These are phyloP conservation scores for Apiospora malaysiana DNA, from an alignment of 2,329 filamentous ascomycete genomes.

Conservation along the genomic window DNA sequence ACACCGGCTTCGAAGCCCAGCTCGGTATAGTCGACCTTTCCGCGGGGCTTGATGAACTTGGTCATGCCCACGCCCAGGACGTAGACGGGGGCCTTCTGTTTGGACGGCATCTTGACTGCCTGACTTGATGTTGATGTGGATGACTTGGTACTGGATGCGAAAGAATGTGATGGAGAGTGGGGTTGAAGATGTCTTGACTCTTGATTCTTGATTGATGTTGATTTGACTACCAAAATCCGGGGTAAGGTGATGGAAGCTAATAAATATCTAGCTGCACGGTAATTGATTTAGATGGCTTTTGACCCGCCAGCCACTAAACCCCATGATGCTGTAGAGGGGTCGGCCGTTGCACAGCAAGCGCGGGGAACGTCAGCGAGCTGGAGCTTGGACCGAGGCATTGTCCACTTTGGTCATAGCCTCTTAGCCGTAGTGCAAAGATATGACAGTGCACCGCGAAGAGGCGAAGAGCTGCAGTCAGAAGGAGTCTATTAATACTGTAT, in stretches of 20 bases:
- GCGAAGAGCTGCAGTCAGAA: not conserved
- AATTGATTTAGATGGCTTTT: conserved; percentile 2
- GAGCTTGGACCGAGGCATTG: conserved; percentile 6
- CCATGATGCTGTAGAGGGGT: conserved; percentile 9
- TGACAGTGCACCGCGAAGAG: not conserved
- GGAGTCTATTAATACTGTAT: no score
- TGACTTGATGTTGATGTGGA: not conserved
- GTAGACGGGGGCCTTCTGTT: conserved; percentile 68
- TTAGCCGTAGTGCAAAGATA: no score
- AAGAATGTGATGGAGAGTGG: not conserved
- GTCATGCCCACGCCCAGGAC: conserved; percentile 98
- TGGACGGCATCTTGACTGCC: conserved; percentile 51
- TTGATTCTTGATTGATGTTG: not conserved
- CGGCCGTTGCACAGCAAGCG: not conserved
- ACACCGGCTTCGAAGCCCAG: conserved; percentile 91
- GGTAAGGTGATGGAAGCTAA: conserved; percentile 5
- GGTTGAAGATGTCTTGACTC: not conserved
- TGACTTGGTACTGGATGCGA: not conserved
- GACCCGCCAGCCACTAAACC: not conserved
- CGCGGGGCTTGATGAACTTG: conserved; percentile 97
- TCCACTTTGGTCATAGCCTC: not conserved
- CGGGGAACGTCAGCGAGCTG: not conserved
- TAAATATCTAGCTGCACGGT: conserved; percentile 15
- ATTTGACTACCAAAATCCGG: not conserved
- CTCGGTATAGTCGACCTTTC: conserved; percentile 93